These are phyloP conservation scores for Fraxinus americana DNA, from an alignment of 257 asterid species.

Conservation along the genomic window DNA sequence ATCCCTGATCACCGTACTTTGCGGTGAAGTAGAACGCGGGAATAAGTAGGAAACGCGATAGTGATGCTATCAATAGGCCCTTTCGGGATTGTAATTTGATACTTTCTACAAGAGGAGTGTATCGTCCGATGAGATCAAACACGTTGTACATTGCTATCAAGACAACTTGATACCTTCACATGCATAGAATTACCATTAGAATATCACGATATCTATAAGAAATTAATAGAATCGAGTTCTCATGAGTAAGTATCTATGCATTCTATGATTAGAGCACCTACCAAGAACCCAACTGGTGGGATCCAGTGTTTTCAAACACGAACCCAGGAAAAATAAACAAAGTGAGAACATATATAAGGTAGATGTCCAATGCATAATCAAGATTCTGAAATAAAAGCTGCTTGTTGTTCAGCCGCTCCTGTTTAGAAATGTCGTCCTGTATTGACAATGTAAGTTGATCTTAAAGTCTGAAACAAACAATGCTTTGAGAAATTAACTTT, in stretches of 20 bases:
- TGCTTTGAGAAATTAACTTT: neutral
- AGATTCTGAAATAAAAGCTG: constrained; percentile 48
- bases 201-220: neutral
- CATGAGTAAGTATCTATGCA: neutral
- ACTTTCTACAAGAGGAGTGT: constrained; percentile 53
- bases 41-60: constrained; percentile 59
- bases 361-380: constrained; percentile 63
- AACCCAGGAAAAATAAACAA: constrained; percentile 84
- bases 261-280: no score
- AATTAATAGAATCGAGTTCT: neutral
- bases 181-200: neutral
- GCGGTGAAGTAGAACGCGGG: constrained; percentile 87
- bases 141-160: constrained; percentile 79
- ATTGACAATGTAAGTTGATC: neutral
- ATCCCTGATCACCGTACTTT: constrained; percentile 80
- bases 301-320: constrained; percentile 81
- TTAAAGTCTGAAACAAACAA: neutral
- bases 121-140: constrained; percentile 65
- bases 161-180: constrained; percentile 68
- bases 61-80: constrained; percentile 49
- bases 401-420: constrained; percentile 54
- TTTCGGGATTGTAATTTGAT: constrained; percentile 58
- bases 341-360: constrained; percentile 59
- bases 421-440: constrained; percentile 43
- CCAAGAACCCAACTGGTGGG: constrained; percentile 77